A percentile compares a stretch with the other conserved stretches of the same genome.
Conservation (phyloP, 305 asterid species). For the Fraxinus baroniana region DNA sequence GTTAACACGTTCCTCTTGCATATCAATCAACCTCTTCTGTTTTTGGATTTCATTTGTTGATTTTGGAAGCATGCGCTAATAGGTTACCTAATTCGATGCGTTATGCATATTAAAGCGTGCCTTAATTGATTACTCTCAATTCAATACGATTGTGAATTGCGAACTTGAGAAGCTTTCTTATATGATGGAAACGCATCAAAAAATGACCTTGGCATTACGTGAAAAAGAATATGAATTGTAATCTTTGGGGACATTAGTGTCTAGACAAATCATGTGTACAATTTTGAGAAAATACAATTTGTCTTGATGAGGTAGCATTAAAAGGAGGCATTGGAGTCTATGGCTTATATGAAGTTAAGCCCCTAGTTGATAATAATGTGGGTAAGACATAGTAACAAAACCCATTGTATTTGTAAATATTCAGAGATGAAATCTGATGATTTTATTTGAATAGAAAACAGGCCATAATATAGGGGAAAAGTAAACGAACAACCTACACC, state of each 20-base stretch:
- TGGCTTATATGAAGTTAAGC: not conserved
- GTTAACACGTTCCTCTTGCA: not conserved
- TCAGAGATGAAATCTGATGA: not conserved
- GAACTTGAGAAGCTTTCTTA: not conserved
- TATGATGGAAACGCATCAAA: not conserved
- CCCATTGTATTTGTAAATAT: not conserved
- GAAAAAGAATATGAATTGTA: not conserved
- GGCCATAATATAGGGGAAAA: not conserved
- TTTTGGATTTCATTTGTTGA: not conserved
- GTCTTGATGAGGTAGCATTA: not conserved
- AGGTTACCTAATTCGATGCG: not conserved
- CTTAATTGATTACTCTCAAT: not conserved
- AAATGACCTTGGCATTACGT: not conserved
- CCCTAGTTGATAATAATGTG: not conserved
- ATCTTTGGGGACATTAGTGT: not conserved
- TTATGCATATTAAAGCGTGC: not conserved
- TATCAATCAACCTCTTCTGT: not conserved
- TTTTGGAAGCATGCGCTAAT: not conserved
- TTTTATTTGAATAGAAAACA: not conserved
- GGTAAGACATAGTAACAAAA: not conserved
- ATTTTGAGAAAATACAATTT: not conserved
- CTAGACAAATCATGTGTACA: not conserved
- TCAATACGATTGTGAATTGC: not conserved
- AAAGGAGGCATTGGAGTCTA: not conserved
- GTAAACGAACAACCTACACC: not conserved